phyloP scores from a whole-genome alignment of 2,329 filamentous ascomycete species.

The Colletotrichum sublineola region DNA sequence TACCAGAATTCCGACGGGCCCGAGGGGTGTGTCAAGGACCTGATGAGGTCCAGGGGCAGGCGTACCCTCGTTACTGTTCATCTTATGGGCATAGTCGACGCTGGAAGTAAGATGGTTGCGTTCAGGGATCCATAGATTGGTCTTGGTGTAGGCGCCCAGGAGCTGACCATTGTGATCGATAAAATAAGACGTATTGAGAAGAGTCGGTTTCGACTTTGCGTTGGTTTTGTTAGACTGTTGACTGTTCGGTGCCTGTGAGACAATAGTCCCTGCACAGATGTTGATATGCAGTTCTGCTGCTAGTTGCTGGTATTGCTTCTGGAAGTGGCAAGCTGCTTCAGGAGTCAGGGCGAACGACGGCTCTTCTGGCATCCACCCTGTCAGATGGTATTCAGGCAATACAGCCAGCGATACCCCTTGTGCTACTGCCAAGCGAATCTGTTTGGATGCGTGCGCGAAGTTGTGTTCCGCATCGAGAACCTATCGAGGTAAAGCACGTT shows the following conservation, averaged over 20 bases:
- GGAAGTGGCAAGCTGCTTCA: conserved; percentile 51
- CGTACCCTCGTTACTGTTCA: background rate
- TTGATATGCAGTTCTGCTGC: conserved; percentile 66
- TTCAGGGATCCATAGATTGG: conserved; percentile 67
- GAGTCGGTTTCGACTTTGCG: background rate
- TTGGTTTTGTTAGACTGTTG: background rate
- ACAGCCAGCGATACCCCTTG: conserved; percentile 36
- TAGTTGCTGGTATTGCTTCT: conserved; percentile 61
- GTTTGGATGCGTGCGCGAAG: conserved; percentile 21
- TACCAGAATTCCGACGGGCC: conserved; percentile 66
- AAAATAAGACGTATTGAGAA: conserved; percentile 65
- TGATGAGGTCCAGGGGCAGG: conserved; percentile 45
- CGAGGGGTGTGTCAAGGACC: conserved; percentile 62
- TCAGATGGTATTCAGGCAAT: conserved; percentile 34
- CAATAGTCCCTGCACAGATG: conserved; percentile 72
- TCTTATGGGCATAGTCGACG: conserved; percentile 41
- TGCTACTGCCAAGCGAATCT: conserved; percentile 26
- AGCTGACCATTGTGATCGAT: conserved; percentile 61
- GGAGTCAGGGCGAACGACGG: conserved; percentile 30
- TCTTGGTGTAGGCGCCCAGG: conserved; percentile 67
- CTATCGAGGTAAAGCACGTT: background rate
- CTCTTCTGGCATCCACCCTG: conserved; percentile 33
- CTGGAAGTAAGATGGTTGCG: conserved; percentile 59
- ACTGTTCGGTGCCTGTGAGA: conserved; percentile 58
- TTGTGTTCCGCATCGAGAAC: conserved; percentile 25